Conservation (phyloP, 129 eudicot species). For the Escallonia herrerae region DNA sequence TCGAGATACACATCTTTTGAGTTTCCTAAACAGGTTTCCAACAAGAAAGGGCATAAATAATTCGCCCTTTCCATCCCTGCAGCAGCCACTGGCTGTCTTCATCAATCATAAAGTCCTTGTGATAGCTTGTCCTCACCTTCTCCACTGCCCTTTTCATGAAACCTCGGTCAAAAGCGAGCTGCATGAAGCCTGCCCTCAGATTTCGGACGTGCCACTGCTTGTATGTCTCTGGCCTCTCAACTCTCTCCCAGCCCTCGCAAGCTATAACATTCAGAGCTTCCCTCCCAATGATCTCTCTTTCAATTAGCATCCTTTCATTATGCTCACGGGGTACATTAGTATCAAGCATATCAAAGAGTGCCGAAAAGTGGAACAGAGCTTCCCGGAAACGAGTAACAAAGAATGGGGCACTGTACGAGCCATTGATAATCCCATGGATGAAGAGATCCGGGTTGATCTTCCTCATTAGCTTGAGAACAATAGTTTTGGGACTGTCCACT, state of each 20-base stretch:
- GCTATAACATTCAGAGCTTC: conserved; percentile 82
- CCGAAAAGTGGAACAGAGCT: conserved; percentile 72
- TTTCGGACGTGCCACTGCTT: conserved; percentile 87
- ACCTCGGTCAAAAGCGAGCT: conserved; percentile 43
- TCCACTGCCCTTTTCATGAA: conserved; percentile 22
- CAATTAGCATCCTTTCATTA: conserved; percentile 58
- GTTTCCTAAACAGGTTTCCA: conserved; percentile 53
- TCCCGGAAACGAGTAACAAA: conserved; percentile 83
- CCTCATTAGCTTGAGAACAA: conserved; percentile 51
- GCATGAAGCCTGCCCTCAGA: conserved; percentile 62
- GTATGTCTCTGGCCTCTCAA: conserved; percentile 79
- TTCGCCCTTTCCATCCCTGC: conserved; percentile 90
- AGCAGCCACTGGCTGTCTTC: conserved; percentile 75
- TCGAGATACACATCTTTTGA: background rate
- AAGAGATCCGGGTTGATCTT: conserved; percentile 58
- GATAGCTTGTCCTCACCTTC: conserved; percentile 48
- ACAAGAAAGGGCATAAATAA: conserved; percentile 57
- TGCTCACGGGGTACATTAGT: conserved; percentile 54
- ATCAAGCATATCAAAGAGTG: conserved; percentile 80
- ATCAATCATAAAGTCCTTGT: conserved; percentile 74
- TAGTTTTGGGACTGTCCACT: conserved; percentile 53
- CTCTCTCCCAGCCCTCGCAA: conserved; percentile 87
- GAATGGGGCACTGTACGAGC: conserved; percentile 75
- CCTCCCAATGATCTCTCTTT: conserved; percentile 64
- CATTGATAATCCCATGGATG: conserved; percentile 67